A percentile compares a stretch with the other conserved stretches of the same genome.
Evolutionary conservation across 1,284 basidiomycete species (phyloP).

Genomic region (Ganoderma lucidum): DNA sequence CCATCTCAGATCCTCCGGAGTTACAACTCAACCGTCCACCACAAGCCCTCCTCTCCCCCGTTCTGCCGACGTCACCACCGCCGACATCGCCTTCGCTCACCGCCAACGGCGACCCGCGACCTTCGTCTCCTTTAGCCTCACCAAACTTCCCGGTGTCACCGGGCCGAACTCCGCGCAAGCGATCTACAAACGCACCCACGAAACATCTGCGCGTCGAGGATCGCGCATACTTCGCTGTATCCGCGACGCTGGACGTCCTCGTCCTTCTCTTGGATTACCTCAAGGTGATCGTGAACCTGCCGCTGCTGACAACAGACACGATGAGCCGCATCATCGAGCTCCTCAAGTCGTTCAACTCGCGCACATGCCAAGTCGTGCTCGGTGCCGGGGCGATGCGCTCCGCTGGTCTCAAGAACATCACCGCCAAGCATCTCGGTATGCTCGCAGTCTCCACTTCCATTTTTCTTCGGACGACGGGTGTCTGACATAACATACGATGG

Average conservation of each 20-base stretch:
- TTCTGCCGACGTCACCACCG: conserved; percentile 31
- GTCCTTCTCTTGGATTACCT: conserved; percentile 88
- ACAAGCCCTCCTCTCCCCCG: conserved; percentile 36
- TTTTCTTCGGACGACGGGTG: conserved; percentile 11
- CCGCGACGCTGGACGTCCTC: conserved; percentile 85
- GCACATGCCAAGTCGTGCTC: conserved; percentile 97
- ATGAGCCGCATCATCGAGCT: conserved; percentile 97
- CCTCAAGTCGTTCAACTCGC: conserved; percentile 96
- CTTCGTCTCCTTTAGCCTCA: conserved; percentile 42
- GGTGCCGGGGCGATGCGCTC: conserved; percentile 98
- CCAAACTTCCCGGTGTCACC: conserved; percentile 36
- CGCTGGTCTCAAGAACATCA: conserved; percentile 97
- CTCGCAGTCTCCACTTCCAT: conserved; percentile 14
- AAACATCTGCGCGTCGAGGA: conserved; percentile 90
- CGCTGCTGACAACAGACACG: conserved; percentile 90
- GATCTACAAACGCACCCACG: conserved; percentile 45
- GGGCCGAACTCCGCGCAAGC: conserved; percentile 39
- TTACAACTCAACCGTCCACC: conserved; percentile 48
- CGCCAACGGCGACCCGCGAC: conserved; percentile 35
- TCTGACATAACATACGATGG: conserved; percentile 12
- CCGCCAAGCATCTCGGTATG: conserved; percentile 94
- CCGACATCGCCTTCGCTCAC: conserved; percentile 36
- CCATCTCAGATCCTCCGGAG: conserved; percentile 82
- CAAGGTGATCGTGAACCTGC: conserved; percentile 87
- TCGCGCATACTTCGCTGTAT: conserved; percentile 84